phyloP scores from a whole-genome alignment of 306 rosid genomes.

The Inga laurina region DNA sequence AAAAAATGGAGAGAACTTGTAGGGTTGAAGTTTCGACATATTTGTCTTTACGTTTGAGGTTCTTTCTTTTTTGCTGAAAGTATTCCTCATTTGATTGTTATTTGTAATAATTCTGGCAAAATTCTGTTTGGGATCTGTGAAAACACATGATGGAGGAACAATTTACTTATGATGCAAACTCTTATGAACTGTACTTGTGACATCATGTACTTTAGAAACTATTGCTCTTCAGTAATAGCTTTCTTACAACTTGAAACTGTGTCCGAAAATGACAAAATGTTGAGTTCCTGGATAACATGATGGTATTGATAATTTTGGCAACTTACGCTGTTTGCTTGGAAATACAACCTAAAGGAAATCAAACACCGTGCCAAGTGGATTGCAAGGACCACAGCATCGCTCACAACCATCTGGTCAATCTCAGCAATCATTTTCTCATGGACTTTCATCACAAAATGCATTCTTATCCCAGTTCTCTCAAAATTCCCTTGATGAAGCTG shows the following conservation, averaged over 20 bases:
- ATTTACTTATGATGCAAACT: neutral
- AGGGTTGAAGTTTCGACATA: neutral
- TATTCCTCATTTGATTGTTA: neutral
- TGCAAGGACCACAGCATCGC: conserved; percentile 76
- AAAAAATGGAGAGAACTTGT: neutral
- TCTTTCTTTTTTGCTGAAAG: neutral
- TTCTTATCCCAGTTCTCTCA: conserved; percentile 83
- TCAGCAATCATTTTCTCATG: conserved; percentile 88
- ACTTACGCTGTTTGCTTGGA: conserved; percentile 19
- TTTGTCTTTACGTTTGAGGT: neutral
- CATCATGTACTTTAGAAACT: neutral
- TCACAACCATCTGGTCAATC: conserved; percentile 63
- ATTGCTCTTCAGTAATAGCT: neutral
- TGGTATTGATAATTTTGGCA: neutral
- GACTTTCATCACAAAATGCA: conserved; percentile 81
- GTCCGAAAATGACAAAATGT: neutral
- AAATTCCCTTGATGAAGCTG: conserved; percentile 67
- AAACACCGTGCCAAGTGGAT: conserved; percentile 53
- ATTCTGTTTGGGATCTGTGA: conserved; percentile 30
- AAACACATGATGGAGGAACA: conserved; percentile 30
- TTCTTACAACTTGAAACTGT: neutral
- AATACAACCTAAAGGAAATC: conserved; percentile 49
- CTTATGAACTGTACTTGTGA: neutral
- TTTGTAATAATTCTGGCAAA: neutral
- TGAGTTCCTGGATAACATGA: neutral